Conservation (phyloP, 2,329 filamentous ascomycete genomes). For the Pestalotiopsis sp. region DNA sequence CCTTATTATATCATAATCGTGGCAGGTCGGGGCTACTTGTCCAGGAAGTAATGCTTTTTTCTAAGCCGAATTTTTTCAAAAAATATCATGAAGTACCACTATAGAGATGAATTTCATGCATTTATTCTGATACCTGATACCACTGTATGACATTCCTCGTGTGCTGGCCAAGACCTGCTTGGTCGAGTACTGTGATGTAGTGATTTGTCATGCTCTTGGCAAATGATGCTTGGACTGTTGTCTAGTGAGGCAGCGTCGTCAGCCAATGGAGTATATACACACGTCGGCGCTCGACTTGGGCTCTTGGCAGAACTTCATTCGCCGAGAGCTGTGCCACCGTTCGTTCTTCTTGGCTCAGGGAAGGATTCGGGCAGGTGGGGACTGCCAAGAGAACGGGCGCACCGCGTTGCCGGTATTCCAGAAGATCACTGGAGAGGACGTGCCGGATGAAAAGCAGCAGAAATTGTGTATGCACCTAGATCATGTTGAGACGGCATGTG, state of each 20-base stretch:
- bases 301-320: not conserved
- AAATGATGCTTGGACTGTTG: too few relatives aligned
- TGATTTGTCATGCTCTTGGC: not conserved
- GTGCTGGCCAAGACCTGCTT: too few relatives aligned
- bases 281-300: not conserved
- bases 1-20: not conserved
- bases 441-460: too few relatives aligned
- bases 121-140: too few relatives aligned
- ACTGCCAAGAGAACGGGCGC: not conserved
- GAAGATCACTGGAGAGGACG: too few relatives aligned
- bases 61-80: not conserved
- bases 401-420: too few relatives aligned
- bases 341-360: not conserved
- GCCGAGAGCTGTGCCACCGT: not conserved
- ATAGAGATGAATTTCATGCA: slow-evolving; percentile 1
- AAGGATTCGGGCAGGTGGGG: not conserved
- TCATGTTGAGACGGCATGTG: too few relatives aligned
- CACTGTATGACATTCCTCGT: too few relatives aligned
- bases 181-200: not conserved
- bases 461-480: too few relatives aligned
- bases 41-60: not conserved
- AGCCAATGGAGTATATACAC: not conserved
- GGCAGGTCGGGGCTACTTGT: not conserved
- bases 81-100: not conserved
- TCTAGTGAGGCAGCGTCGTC: not conserved